A percentile compares a stretch with the other conserved stretches of the same genome.
These are phyloP conservation scores for Vaccinium darrowii DNA, from an alignment of 148 eudicot genomes.

Conservation along the genomic window DNA sequence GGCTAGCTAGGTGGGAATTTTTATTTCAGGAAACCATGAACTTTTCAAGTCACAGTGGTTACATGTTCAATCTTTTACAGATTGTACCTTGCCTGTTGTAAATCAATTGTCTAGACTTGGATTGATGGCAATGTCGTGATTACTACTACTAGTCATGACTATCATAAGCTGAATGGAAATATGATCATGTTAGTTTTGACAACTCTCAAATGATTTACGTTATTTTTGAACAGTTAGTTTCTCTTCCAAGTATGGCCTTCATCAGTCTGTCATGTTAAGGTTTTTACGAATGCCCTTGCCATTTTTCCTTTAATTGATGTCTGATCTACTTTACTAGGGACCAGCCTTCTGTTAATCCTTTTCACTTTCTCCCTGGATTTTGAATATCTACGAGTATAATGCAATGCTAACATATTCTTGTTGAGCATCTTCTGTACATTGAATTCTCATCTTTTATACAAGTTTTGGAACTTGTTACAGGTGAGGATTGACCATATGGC, in stretches of 20 bases:
- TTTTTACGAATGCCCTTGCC: neutral
- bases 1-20: neutral
- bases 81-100: neutral
- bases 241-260: neutral
- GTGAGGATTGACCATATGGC: slow-evolving; percentile 91
- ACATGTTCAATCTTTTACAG: neutral
- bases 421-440: neutral
- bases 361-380: neutral
- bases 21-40: neutral
- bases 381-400: neutral
- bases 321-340: neutral
- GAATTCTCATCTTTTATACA: neutral
- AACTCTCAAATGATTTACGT: neutral
- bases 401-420: neutral
- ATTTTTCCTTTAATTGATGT: neutral
- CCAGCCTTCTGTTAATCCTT: neutral
- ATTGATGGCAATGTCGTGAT: neutral
- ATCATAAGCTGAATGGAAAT: neutral
- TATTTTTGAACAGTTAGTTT: too few relatives aligned
- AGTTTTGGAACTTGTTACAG: slow-evolving; percentile 33
- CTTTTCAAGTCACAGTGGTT: neutral
- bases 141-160: neutral
- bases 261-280: neutral
- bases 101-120: neutral
- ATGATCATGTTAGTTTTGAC: neutral